phyloP scores from a whole-genome alignment of 768 basidiomycete genomes.

The Lepiota venenata region DNA sequence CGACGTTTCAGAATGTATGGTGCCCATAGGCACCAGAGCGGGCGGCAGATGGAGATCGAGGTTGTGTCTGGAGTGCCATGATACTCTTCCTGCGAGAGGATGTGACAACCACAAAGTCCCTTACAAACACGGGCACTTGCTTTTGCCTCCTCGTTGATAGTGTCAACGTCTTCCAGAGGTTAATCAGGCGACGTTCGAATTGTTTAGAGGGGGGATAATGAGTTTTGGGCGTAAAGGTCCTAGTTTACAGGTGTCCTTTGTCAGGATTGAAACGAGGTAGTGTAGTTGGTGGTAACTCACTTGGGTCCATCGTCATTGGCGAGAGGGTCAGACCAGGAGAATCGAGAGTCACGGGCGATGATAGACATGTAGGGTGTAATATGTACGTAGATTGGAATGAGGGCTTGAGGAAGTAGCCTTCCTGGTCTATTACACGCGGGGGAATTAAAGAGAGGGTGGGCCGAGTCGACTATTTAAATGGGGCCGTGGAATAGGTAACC shows the following conservation, averaged over 20 bases:
- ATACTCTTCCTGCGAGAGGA: constrained; percentile 47
- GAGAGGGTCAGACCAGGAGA: constrained; percentile 26
- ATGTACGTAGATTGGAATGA: neutral
- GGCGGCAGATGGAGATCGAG: neutral
- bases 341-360: constrained; percentile 26
- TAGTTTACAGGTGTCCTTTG: too few species aligned
- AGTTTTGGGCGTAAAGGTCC: constrained; percentile 8
- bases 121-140: constrained; percentile 50
- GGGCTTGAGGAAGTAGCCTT: neutral
- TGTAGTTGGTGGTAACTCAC: too few species aligned
- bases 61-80: constrained; percentile 15
- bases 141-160: constrained; percentile 46
- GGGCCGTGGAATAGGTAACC: neutral
- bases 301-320: constrained; percentile 8
- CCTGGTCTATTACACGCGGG: constrained; percentile 8
- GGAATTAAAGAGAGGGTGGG: neutral
- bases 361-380: constrained; percentile 17
- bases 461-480: constrained; percentile 3
- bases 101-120: constrained; percentile 63
- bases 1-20: neutral
- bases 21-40: neutral
- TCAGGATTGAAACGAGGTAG: too few species aligned
- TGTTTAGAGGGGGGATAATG: constrained; percentile 35
- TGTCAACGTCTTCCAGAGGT: constrained; percentile 62
- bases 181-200: constrained; percentile 55